Evolutionary conservation across 805 yeast genomes (phyloP), one percentile per base, ranked within the genome.

Genomic region (Candida khao-thaluensis): DNA sequence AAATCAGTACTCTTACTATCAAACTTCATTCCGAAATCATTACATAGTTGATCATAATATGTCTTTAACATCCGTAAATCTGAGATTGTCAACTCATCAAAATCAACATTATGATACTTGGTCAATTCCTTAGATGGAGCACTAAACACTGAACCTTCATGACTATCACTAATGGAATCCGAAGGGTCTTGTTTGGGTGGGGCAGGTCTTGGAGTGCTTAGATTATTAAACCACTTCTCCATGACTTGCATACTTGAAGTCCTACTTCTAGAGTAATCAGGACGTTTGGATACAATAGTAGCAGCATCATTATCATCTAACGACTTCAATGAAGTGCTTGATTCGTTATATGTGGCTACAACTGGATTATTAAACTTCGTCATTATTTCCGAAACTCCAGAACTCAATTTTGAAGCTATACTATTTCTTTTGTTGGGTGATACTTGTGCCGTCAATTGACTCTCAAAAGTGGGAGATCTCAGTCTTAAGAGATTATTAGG

Each of bases 221-320:
- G 45, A 46, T 64, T 66, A 45, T 57, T 63, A 42, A 68, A 64
- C 72, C 72, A 68, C 43, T 59, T 64, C 43, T 68, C 74, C 68
- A 68, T 65, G 12, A 68, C 55, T 41, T 67, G 73, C 16, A 64
- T 41, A 45, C 72, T 66, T 20, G 70, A 50, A 8, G 69, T 60
- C 45, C 72, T 53, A 18, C 54, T 49, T 22, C 69, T 37, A 12
- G 49, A 30, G 40, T 47, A 52, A n/a, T 59, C 65, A 4, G 64
- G 59, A 24, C 60, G 42, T 37, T 50, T 48, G 11, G 37, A 38
- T 15, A 33, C 34, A 14, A 42, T 43, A 4, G 41, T 36, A 3
- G 25, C 40, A 29, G 22, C 40, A 17, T 42, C 39, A 17, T 26
- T 31, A 20, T 58, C 60, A 12, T 59, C 66, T 7, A 62, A 46